Percentiles rank a stretch among this genome's conserved stretches.
Conservation (phyloP, 495 filamentous ascomycete genomes). For the Elaphomyces granulatus region DNA sequence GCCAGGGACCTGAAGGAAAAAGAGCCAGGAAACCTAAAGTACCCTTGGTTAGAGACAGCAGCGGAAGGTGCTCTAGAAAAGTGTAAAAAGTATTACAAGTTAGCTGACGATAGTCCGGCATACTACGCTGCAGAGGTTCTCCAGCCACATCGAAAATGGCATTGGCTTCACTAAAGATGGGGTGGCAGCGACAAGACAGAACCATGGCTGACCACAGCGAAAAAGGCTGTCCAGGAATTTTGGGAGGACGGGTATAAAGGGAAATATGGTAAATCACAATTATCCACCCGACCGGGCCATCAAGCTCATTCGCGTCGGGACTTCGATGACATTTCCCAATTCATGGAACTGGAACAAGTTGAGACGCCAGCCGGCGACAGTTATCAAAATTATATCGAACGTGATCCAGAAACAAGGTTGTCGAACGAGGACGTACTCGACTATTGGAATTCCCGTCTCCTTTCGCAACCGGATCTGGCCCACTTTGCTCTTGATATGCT, state of each 20-base stretch:
- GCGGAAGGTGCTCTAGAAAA: background rate
- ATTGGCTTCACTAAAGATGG: background rate
- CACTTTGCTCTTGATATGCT: too few relatives aligned
- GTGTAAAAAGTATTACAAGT: background rate
- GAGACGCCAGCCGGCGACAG: too few relatives aligned
- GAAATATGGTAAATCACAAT: background rate
- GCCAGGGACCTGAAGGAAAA: background rate
- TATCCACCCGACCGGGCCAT: background rate
- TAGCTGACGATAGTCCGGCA: too few relatives aligned
- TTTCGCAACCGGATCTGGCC: too few relatives aligned
- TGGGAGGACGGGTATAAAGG: background rate
- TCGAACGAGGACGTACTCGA: too few relatives aligned
- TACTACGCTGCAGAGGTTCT: too few relatives aligned
- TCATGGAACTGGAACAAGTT: background rate
- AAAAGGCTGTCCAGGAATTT: background rate
- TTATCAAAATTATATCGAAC: too few relatives aligned
- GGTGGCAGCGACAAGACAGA: too few relatives aligned
- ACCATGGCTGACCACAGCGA: background rate
- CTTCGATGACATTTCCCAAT: background rate
- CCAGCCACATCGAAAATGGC: background rate
- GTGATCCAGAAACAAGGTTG: too few relatives aligned
- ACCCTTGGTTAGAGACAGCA: background rate
- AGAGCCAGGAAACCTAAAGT: background rate
- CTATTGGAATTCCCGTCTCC: too few relatives aligned
- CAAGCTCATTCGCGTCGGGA: background rate